Percentiles rank a stretch among this genome's conserved stretches.
phyloP scores from a whole-genome alignment of 2,329 filamentous ascomycete genomes.

The Fusarium oxysporum region DNA sequence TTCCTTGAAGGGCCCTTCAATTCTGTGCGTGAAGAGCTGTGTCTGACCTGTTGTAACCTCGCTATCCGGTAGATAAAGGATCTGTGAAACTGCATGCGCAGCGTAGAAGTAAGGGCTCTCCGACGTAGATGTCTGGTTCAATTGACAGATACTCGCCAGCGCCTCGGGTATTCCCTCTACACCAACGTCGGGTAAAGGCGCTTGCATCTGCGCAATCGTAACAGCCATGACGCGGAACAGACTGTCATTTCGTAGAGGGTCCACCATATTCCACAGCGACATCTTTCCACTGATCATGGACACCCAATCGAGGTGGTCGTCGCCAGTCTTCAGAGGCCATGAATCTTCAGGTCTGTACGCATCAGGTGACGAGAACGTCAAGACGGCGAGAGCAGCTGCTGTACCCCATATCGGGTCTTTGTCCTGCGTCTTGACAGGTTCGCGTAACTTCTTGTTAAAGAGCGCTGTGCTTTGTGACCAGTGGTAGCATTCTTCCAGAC shows the following conservation, averaged over 20 bases:
- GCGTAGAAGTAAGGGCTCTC: slow-evolving; percentile 54
- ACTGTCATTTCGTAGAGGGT: slow-evolving; percentile 52
- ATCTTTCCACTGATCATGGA: slow-evolving; percentile 51
- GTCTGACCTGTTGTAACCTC: slow-evolving; percentile 47
- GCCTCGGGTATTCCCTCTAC: slow-evolving; percentile 41
- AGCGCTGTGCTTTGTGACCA: slow-evolving; percentile 55
- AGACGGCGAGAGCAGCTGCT: slow-evolving; percentile 55
- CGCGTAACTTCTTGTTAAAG: slow-evolving; percentile 52
- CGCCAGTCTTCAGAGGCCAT: slow-evolving; percentile 49
- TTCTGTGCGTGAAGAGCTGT: slow-evolving; percentile 50
- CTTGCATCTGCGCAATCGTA: slow-evolving; percentile 52
- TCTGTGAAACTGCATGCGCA: slow-evolving; percentile 51
- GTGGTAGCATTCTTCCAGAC: slow-evolving; percentile 57
- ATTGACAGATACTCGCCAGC: slow-evolving; percentile 42
- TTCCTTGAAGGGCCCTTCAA: slow-evolving; percentile 49
- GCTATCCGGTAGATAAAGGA: slow-evolving; percentile 47
- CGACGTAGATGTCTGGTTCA: slow-evolving; percentile 48
- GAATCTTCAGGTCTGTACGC: slow-evolving; percentile 46
- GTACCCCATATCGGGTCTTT: slow-evolving; percentile 61
- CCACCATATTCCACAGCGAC: slow-evolving; percentile 49
- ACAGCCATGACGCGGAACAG: slow-evolving; percentile 50
- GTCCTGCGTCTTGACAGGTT: slow-evolving; percentile 50
- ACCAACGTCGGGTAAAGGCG: slow-evolving; percentile 47
- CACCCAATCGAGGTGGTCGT: slow-evolving; percentile 51
- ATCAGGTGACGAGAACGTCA: slow-evolving; percentile 56